phyloP scores from a whole-genome alignment of 768 basidiomycete genomes.

The Phylloporus sp. region DNA sequence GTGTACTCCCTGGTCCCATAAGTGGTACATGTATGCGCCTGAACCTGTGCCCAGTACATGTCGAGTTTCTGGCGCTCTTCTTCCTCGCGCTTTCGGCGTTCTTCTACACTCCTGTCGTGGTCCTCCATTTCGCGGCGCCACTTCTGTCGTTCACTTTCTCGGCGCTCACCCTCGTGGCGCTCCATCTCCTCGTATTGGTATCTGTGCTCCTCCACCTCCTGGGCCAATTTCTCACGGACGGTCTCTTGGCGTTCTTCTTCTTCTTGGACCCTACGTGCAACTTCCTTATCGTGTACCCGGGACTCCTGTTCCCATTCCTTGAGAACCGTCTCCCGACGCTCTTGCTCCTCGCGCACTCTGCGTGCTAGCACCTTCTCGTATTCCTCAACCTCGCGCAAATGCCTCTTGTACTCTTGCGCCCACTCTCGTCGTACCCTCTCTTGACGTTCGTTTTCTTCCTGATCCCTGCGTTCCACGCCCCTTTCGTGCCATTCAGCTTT shows the following conservation, averaged over 20 bases:
- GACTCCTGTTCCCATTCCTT: slow-evolving; percentile 1
- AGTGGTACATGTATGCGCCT: slow-evolving; percentile 21
- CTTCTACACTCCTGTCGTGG: slow-evolving; percentile 10
- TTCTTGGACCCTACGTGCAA: not conserved
- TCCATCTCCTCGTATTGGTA: slow-evolving; percentile 10
- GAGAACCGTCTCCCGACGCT: slow-evolving; percentile 2
- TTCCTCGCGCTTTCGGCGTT: slow-evolving; percentile 17
- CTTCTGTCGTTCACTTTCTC: slow-evolving; percentile 5
- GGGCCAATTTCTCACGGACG: slow-evolving; percentile 4
- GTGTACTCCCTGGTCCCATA: slow-evolving; percentile 28
- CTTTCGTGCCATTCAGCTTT: slow-evolving; percentile 11
- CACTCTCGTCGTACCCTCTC: slow-evolving; percentile 2
- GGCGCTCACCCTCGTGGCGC: slow-evolving; percentile 7
- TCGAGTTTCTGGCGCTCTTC: slow-evolving; percentile 26
- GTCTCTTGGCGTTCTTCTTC: slow-evolving; percentile 5
- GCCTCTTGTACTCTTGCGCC: slow-evolving; percentile 5
- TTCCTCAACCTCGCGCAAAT: not conserved
- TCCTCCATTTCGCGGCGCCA: slow-evolving; percentile 22
- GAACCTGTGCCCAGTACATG: slow-evolving; percentile 21
- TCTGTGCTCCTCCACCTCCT: slow-evolving; percentile 1
- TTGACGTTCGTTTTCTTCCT: slow-evolving; percentile 9
- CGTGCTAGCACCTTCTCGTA: not conserved
- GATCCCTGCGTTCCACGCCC: not conserved
- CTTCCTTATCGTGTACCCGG: not conserved
- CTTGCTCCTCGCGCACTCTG: slow-evolving; percentile 2